Base-by-base conservation (phyloP, 2,329 filamentous ascomycete species). In the Penicillium sp. region DNA sequence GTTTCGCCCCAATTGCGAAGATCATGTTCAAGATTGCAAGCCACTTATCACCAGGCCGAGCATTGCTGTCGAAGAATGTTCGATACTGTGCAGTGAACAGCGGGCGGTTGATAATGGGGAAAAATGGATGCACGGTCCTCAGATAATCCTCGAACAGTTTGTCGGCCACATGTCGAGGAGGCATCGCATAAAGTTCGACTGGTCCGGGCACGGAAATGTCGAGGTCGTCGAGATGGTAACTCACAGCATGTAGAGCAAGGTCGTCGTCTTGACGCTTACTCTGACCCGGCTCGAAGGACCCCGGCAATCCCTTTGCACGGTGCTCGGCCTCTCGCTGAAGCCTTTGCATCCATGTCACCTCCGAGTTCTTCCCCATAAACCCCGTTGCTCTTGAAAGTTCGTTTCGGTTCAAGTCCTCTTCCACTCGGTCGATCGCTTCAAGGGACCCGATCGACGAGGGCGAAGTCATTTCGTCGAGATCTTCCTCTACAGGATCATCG, bases 21-120 rank as follows among this genome's bases (percentile, higher is more conserved):
- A 81, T 78, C 67, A 80, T 68, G 54, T 81, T 81, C 59, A 81
- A 63, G 25, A 79, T 79, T 15, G 79, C 78, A 43, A 80, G 68
- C 76, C 76, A 79, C 56, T 75, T 77, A 55, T 75, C 73, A 3
- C 74, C 74, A 10, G 74, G 74, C 6, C 72, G 68, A 35, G 71
- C 71, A 25, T 66, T 63, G 17, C 68, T 71, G 25, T 74, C 74
- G 47, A 71, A 77, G 51, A 78, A 78, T 10, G 70, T 75, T 55
- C 68, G 71, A 51, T 78, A 81, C 52, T 79, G 77, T 15, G 71
- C 69, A 5, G 68, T 62, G 55, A 81, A 80, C 11, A 77, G 75
- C 5, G 72, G 66, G 42, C 73, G 73, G 60, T 75, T 76, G 50
- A 81, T 72, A n/a, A 81, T 78, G 2, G 79, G 79, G 56, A 77